Base-by-base conservation (phyloP, 768 basidiomycete species). In the Saitozyma sp. region DNA sequence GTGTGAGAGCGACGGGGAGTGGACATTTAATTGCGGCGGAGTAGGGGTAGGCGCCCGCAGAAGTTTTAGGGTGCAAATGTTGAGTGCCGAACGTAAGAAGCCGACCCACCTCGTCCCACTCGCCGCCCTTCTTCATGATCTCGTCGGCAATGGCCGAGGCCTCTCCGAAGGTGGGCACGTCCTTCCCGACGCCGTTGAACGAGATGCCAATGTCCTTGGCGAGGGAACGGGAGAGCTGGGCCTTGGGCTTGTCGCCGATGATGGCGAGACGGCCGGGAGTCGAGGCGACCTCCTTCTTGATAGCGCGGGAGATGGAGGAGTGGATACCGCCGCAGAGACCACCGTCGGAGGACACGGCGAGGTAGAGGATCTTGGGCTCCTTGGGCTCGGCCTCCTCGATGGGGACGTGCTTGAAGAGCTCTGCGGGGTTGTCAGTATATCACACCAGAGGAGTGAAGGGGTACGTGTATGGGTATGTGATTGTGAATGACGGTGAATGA, bases 261-360 rank as follows among this genome's bases (percentile, higher is more conserved):
- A 96, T 85, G 83, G 92, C 87, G 79, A 97, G 74, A 11, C 13
- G 13, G 17, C 81, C 79, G 50, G 83, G 82, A 72, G 86, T 84
- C 39, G 79, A 62, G 41, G 70, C 81, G 59, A 94, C 75, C 39
- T 85, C 88, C 61, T 85, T 86, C 70, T 91, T 90, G 55, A 92
- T 90, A 59, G 87, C 86, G 82, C 97, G 96, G 70, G 89, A 85
- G 77, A 98, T 91, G 58, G 92, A 92, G 48, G 95, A 98, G 84
- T 98, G 95, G 75, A 99, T 95, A 85, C 96, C 95, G 82, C 96
- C 95, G 78, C 95, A 99, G 61, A 99, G 91, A 82, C 96, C 95
- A 83, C 94, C 93, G 87, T 98, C 95, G 59, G 95, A 97, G 69
- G 98, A 63, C 63, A 56, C 64, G 64, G 5, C 38, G 67, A 45